Conservation (phyloP, 1,284 basidiomycete genomes). For the Malassezia vespertilionis region DNA sequence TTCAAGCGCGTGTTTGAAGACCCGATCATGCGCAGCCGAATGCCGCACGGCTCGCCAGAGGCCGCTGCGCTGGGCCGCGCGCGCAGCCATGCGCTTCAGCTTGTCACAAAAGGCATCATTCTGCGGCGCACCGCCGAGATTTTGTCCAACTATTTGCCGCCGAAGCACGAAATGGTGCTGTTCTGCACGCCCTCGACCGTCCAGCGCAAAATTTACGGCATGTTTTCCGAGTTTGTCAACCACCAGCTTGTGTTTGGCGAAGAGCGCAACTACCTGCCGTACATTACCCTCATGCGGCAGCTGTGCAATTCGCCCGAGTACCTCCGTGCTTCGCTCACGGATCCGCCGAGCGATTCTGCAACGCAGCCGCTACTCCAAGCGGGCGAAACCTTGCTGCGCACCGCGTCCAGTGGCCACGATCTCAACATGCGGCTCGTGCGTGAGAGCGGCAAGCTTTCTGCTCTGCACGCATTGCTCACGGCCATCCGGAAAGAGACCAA, state of each 20-base stretch:
- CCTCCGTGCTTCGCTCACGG: constrained; percentile 49
- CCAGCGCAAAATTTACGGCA: constrained; percentile 69
- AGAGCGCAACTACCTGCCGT: constrained; percentile 27
- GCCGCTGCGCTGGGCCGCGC: constrained; percentile 66
- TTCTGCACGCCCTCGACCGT: constrained; percentile 47
- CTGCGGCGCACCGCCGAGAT: constrained; percentile 64
- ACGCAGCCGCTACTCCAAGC: background rate
- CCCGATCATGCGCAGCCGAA: constrained; percentile 77
- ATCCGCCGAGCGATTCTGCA: background rate
- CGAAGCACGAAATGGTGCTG: constrained; percentile 60
- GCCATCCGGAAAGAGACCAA: constrained; percentile 59
- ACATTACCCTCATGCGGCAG: constrained; percentile 56
- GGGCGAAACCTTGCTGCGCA: background rate
- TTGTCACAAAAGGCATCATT: constrained; percentile 73
- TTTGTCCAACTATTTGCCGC: constrained; percentile 72
- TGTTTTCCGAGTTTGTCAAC: constrained; percentile 50
- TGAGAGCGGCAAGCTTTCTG: constrained; percentile 55
- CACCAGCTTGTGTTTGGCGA: constrained; percentile 25
- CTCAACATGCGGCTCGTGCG: no score
- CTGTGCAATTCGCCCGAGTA: constrained; percentile 86
- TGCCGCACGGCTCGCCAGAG: constrained; percentile 61
- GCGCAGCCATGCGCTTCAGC: constrained; percentile 51
- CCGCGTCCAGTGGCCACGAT: background rate
- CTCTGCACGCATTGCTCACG: constrained; percentile 63
- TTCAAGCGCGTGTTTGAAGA: constrained; percentile 62